These are phyloP conservation scores for Penicillium macrosclerotiorum DNA, from an alignment of 495 filamentous ascomycete species.

Conservation along the genomic window DNA sequence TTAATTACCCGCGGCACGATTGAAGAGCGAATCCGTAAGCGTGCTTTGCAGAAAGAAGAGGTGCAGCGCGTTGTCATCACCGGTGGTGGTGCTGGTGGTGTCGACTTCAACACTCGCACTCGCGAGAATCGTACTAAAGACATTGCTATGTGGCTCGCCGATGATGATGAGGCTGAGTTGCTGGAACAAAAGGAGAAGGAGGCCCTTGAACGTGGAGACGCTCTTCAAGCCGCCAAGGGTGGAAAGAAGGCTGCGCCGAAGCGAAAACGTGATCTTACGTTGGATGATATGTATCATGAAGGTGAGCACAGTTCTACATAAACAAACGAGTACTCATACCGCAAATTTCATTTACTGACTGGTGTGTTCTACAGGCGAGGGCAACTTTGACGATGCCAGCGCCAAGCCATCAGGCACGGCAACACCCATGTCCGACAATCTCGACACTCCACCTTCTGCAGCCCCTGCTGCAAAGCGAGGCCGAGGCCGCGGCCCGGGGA, in stretches of 20 bases:
- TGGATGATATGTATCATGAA: conserved; percentile 99
- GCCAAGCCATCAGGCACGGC: conserved; percentile 80
- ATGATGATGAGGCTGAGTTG: conserved; percentile 88
- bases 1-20: conserved; percentile 97
- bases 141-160: conserved; percentile 94
- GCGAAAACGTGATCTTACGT: conserved; percentile 72
- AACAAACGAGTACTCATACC: not conserved
- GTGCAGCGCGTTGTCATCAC: conserved; percentile 98
- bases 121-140: conserved; percentile 92
- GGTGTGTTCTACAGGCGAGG: conserved; percentile 66
- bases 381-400: conserved; percentile 81
- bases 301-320: conserved; percentile 47
- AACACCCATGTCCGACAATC: conserved; percentile 66
- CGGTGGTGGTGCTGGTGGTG: conserved; percentile 75
- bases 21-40: conserved; percentile 97
- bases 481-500: conserved; percentile 44
- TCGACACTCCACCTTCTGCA: conserved; percentile 43
- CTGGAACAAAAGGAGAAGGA: conserved; percentile 89
- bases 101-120: conserved; percentile 90
- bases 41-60: conserved; percentile 97
- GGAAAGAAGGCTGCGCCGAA: conserved; percentile 56
- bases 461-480: conserved; percentile 48
- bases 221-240: conserved; percentile 50
- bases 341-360: conserved; percentile 17
- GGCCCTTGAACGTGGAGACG: conserved; percentile 57